Evolutionary conservation across 345 rosid genomes (phyloP).

Genomic region (Salix viminalis): DNA sequence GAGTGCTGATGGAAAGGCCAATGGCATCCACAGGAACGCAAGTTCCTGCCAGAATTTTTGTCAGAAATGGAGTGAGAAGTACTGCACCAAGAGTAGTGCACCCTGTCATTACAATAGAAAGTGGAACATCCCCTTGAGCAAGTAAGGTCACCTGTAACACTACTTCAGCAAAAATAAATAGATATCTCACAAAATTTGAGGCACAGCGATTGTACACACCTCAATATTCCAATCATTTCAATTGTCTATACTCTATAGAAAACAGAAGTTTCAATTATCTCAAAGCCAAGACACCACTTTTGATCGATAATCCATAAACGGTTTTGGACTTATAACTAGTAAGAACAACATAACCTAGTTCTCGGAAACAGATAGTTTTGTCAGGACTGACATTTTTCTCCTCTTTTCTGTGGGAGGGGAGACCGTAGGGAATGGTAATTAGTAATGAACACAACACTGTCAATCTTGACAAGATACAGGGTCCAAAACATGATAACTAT

Average conservation of each 20-base stretch:
- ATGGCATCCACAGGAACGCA: slow-evolving; percentile 60
- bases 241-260: neutral
- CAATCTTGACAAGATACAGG: too few relatives aligned
- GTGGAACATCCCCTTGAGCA: slow-evolving; percentile 65
- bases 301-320: too few relatives aligned
- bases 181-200: neutral
- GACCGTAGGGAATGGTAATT: too few relatives aligned
- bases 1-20: slow-evolving; percentile 59
- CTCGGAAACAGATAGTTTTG: too few relatives aligned
- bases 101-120: slow-evolving; percentile 57
- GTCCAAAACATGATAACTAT: too few relatives aligned
- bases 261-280: neutral
- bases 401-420: too few relatives aligned
- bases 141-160: slow-evolving; percentile 63
- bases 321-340: too few relatives aligned
- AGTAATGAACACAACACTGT: too few relatives aligned
- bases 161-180: slow-evolving; percentile 31
- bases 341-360: too few relatives aligned
- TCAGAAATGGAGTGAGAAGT: slow-evolving; percentile 56
- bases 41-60: slow-evolving; percentile 54
- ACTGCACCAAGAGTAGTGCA: slow-evolving; percentile 63
- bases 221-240: neutral
- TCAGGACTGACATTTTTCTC: too few relatives aligned
- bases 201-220: neutral
- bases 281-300: too few relatives aligned